Evolutionary conservation across 768 basidiomycete genomes (phyloP).

Genomic region (Heimioporus sp.): DNA sequence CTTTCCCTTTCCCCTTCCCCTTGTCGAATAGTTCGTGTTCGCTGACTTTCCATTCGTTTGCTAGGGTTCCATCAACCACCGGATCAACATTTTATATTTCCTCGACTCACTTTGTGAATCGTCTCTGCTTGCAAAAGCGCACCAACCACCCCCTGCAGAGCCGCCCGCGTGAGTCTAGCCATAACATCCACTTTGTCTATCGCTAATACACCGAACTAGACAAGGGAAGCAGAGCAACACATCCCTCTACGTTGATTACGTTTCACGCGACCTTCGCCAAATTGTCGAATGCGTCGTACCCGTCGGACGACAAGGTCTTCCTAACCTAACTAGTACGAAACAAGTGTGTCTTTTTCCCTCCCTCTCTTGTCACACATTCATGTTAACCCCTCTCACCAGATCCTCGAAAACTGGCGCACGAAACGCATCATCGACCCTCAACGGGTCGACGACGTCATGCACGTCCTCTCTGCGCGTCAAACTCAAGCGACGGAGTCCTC

Average conservation of each 20-base stretch:
- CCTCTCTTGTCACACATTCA: not conserved
- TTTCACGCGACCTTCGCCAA: constrained; percentile 72
- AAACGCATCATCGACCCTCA: constrained; percentile 83
- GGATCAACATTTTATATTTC: constrained; percentile 93
- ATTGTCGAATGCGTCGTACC: constrained; percentile 89
- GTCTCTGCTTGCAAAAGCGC: constrained; percentile 65
- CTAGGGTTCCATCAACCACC: constrained; percentile 81
- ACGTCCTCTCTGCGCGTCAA: constrained; percentile 51
- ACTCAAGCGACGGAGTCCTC: constrained; percentile 15
- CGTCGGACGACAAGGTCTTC: constrained; percentile 79
- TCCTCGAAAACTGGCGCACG: constrained; percentile 87
- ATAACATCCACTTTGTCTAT: too few relatives aligned
- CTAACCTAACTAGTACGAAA: constrained; percentile 84
- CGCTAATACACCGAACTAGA: constrained; percentile 9
- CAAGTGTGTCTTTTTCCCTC: constrained; percentile 52
- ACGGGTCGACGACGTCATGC: constrained; percentile 68
- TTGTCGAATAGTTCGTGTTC: not conserved
- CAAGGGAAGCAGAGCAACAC: constrained; percentile 34
- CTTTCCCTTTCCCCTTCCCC: not conserved
- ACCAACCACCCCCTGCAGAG: constrained; percentile 31
- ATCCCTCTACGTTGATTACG: constrained; percentile 73
- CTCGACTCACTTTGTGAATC: constrained; percentile 86
- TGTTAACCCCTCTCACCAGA: constrained; percentile 40
- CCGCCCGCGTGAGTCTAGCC: constrained; percentile 19
- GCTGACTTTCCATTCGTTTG: not conserved